Base-by-base conservation (phyloP, 2,329 filamentous ascomycete genomes). In the Colletotrichum camelliae region DNA sequence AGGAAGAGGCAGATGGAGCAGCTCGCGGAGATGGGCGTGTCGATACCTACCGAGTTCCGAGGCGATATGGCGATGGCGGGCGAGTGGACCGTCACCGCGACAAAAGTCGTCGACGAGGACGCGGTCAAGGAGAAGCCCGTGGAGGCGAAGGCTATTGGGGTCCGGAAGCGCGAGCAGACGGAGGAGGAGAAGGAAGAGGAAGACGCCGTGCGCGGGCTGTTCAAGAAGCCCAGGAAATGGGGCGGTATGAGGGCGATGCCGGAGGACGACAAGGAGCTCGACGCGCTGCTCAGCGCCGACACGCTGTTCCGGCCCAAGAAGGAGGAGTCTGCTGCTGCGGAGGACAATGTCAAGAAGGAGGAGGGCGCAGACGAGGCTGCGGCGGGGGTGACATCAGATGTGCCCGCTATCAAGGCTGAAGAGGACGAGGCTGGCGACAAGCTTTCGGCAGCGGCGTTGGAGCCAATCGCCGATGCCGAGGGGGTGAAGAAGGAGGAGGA, bases 1-100 rank as follows among this genome's bases (percentile, higher is more conserved):
- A 88, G 95, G 72, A 96, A 96, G 84, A 90, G 90, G 70, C 97
- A 99, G 85, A 91, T 97, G 81, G 93, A 96, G 77, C 96, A 98
- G 84, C 88, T 99, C 13, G 96, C 94, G 6, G 94, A 94, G 43
- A 90, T 99, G 89, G 97, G 97, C 1, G 92, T 99, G 65, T 91
- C 92, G 62, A 91, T 98, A 70, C 97, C 97, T 1, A 93, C 95
- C 60, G 93, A 94, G 78, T 92, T 95, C 72, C 89, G 95, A 75
- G 89, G 90, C 3, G 95, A 97, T 75, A 92, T 98, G 91, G 96
- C 96, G 7, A 92, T 98, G 87, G 93, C 94, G 5, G 95, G 97
- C 37, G 94, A 98, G 69, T 99, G 96, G 96, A 92, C 95, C 1
- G 91, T 93, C 13, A 93, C 91, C 74, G 92, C 90, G 7, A 91